phyloP scores from a whole-genome alignment of 78 protist genomes.

The Isochrysis galbana region DNA sequence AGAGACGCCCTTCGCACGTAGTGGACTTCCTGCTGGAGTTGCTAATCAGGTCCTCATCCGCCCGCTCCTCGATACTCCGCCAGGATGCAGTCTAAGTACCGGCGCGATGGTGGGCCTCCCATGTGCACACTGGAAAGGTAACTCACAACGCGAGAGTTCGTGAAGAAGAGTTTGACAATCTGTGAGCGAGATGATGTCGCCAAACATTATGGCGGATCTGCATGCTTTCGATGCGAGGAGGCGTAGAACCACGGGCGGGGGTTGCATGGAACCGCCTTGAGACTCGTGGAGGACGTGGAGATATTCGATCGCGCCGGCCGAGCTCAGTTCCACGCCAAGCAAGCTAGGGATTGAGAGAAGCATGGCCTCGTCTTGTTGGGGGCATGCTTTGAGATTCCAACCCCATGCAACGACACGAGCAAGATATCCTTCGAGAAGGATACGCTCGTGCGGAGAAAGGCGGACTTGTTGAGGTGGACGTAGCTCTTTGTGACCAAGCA shows the following conservation, averaged over 20 bases:
- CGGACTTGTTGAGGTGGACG: background rate
- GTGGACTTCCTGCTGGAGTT: no score
- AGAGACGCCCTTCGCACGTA: no score
- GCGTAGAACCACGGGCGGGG: background rate
- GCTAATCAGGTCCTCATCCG: no score
- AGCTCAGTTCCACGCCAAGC: background rate
- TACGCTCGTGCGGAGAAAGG: background rate
- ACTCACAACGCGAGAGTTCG: background rate
- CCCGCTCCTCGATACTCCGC: no score
- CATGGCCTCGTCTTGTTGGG: background rate
- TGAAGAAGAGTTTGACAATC: background rate
- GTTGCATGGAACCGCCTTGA: background rate
- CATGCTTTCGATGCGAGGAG: conserved; percentile 46
- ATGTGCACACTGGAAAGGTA: conserved; percentile 60
- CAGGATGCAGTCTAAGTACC: background rate
- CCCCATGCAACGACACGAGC: background rate
- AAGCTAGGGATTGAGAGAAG: background rate
- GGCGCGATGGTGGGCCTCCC: conserved; percentile 56
- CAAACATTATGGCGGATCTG: conserved; percentile 57
- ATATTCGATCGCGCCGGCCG: background rate
- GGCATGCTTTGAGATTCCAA: background rate
- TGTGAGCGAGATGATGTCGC: background rate
- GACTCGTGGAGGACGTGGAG: background rate
- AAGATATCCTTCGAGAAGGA: background rate
- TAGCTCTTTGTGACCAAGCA: background rate